Percentiles rank a stretch among this genome's conserved stretches.
Conservation (phyloP, 495 filamentous ascomycete species). For the Aspergillus hancockii region DNA sequence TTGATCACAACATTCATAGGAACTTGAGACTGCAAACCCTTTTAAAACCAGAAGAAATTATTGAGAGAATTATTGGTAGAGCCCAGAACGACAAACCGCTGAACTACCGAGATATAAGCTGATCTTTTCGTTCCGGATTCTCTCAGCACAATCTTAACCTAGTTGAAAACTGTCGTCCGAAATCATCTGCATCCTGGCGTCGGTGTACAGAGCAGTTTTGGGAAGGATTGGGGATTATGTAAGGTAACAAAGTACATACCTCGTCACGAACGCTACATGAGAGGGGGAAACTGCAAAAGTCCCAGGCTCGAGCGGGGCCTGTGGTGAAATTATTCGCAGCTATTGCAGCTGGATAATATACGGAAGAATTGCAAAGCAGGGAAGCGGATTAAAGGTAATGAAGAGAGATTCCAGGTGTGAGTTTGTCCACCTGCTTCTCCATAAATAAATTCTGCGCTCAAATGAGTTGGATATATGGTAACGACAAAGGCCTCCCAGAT, state of each 20-base stretch:
- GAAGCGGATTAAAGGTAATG: constrained; percentile 12
- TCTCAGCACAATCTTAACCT: too few species aligned
- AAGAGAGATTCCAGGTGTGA: background rate
- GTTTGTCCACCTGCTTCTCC: background rate
- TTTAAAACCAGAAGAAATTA: too few species aligned
- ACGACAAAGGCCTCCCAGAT: constrained; percentile 44
- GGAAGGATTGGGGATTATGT: background rate
- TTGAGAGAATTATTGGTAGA: too few species aligned
- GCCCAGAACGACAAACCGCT: too few species aligned
- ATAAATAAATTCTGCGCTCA: constrained; percentile 14
- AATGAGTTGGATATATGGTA: constrained; percentile 24
- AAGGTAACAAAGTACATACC: background rate
- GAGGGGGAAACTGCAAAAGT: background rate
- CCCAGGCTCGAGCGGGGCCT: background rate
- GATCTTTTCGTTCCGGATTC: too few species aligned
- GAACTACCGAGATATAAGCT: too few species aligned
- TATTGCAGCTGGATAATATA: background rate
- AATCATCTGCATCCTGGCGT: too few species aligned
- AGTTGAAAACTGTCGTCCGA: background rate
- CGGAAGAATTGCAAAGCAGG: background rate
- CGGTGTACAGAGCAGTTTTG: background rate
- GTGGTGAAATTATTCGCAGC: background rate
- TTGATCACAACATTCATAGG: background rate
- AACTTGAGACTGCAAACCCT: too few species aligned
- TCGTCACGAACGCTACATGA: background rate